Base-by-base conservation (phyloP, 2,329 filamentous ascomycete species). In the Fusarium transvaalense region DNA sequence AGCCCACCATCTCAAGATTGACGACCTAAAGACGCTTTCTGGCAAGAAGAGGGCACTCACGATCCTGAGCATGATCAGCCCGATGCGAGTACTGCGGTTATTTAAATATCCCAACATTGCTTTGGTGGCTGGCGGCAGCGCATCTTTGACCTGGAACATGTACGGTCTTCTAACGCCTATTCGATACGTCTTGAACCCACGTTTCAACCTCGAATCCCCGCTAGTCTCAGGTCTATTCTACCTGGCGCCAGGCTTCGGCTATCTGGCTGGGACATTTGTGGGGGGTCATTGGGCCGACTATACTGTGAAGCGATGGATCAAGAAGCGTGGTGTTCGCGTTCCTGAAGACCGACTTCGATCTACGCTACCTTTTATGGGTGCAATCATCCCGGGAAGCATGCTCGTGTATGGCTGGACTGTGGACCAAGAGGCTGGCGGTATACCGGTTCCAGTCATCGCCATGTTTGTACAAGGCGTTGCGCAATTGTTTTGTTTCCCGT, bases 391-490 rank as follows among this genome's bases (percentile, higher is more conserved):
- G 0, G 82, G 79, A 1, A 89, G 86, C 66, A 89, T 92, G 79
- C 78, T 94, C 9, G 75, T 92, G 4, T 93, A 85, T 65, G 83
- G 83, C 9, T 86, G 83, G 85, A 77, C 80, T 6, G 78, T 87
- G 15, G 82, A 87, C 57, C 80, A 79, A 58, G 73, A 78, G 12
- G 80, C 83, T 5, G 86, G 86, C 5, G 86, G 85, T 4, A 82
- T 88, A 42, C 80, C 84, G 0, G 75, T 91, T 6, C 91, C 91
- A 0, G 89, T 93, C 3, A 83, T 93, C 10, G 87, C 88, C 71
- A 89, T 94, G 83, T 94, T 94, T 75, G 62, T 91, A 4, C 91
- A 94, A 74, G 92, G 91, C 2, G 84, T 93, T 0, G 90, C 88
- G 0, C 91, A 94, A 77, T 80, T 94, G 8, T 92, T 93, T 74